phyloP scores from a whole-genome alignment of 2,329 filamentous ascomycete species.

The Fusarium succisae region DNA sequence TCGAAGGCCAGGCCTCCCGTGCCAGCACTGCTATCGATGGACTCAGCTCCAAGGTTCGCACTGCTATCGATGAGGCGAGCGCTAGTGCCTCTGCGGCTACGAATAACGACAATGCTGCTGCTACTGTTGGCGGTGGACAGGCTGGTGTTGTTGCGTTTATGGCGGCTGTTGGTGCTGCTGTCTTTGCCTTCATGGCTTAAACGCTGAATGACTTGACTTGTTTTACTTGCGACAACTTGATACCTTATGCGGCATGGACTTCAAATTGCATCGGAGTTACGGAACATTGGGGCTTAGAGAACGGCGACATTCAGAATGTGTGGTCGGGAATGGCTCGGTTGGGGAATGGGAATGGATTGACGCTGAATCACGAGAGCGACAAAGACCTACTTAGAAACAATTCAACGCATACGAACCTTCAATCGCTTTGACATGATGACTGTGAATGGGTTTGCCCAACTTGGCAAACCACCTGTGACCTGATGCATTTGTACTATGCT shows the following conservation, averaged over 20 bases:
- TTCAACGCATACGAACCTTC: neutral
- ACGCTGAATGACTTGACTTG: neutral
- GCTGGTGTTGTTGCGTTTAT: slow-evolving; percentile 28
- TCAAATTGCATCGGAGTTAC: slow-evolving; percentile 12
- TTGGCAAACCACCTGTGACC: fast-evolving
- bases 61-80: slow-evolving; percentile 15
- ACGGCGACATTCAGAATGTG: slow-evolving; percentile 3
- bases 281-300: slow-evolving; percentile 14
- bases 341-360: neutral
- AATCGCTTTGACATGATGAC: neutral
- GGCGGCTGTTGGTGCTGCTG: slow-evolving; percentile 39
- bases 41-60: slow-evolving; percentile 14
- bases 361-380: slow-evolving; percentile 9
- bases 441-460: neutral
- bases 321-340: slow-evolving; percentile 8
- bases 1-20: neutral
- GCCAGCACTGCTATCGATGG: slow-evolving; percentile 17
- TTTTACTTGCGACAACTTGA: neutral
- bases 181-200: slow-evolving; percentile 30
- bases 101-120: slow-evolving; percentile 30
- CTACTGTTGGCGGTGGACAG: slow-evolving; percentile 1
- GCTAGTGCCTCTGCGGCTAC: slow-evolving; percentile 11
- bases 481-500: neutral
- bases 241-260: slow-evolving; percentile 20
- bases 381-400: neutral